Evolutionary conservation across 805 yeast genomes (phyloP).

Genomic region (Osmozyma mogii): DNA sequence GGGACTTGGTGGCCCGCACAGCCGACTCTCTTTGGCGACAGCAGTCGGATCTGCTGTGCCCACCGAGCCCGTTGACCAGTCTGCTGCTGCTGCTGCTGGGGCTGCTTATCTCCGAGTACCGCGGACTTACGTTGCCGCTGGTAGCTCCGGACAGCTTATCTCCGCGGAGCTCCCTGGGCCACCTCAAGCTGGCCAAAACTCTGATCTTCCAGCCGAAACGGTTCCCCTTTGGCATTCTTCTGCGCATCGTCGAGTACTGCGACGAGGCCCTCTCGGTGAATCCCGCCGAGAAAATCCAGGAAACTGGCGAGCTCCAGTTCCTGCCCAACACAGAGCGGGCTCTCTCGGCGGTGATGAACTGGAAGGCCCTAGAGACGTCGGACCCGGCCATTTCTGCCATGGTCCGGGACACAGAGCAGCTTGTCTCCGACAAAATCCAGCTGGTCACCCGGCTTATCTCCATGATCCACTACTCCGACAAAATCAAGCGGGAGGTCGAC

Average conservation of each 20-base stretch:
- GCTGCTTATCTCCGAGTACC: conserved; percentile 38
- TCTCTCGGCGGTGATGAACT: conserved; percentile 36
- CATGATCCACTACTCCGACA: conserved; percentile 65
- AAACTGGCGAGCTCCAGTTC: conserved; percentile 24
- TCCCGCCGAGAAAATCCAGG: conserved; percentile 50
- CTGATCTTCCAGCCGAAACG: conserved; percentile 34
- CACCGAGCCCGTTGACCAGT: conserved; percentile 15
- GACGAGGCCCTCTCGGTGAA: conserved; percentile 70
- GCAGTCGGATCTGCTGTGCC: conserved; percentile 10
- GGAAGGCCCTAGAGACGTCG: conserved; percentile 43
- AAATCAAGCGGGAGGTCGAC: conserved; percentile 74
- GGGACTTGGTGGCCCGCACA: conserved; percentile 38
- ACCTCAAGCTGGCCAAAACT: conserved; percentile 12
- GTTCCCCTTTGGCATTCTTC: conserved; percentile 58
- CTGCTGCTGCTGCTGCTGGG: conserved; percentile 7
- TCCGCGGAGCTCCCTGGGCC: conserved; percentile 14
- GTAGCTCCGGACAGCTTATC: conserved; percentile 9
- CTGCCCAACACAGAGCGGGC: conserved; percentile 60
- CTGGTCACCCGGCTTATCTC: conserved; percentile 65
- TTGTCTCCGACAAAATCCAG: conserved; percentile 60
- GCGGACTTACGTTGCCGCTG: conserved; percentile 45
- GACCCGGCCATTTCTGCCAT: conserved; percentile 59
- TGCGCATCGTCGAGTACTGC: conserved; percentile 52
- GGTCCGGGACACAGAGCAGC: conserved; percentile 56
- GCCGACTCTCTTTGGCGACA: conserved; percentile 29